Evolutionary conservation across 140 eudicot species (phyloP).

Genomic region (Senecio squalidus): DNA sequence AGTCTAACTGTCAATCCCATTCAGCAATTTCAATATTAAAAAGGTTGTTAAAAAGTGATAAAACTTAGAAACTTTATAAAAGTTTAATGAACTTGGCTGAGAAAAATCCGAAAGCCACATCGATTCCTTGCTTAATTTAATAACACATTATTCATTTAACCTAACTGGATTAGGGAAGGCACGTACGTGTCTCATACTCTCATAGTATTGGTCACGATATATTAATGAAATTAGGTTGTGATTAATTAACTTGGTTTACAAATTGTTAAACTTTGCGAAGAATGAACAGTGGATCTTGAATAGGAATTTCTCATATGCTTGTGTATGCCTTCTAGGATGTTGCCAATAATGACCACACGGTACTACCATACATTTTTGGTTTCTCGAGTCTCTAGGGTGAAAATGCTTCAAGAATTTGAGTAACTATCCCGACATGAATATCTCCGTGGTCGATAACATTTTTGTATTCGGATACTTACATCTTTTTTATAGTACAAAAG

Average conservation of each 20-base stretch:
- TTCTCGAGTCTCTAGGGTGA: neutral
- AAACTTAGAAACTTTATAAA: conserved; percentile 11
- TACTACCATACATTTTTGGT: neutral
- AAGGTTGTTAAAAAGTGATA: conserved; percentile 30
- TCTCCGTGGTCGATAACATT: too few species aligned
- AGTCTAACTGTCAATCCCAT: conserved; percentile 30
- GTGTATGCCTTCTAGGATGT: neutral
- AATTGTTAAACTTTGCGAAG: neutral
- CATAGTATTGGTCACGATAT: neutral
- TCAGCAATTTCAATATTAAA: conserved; percentile 19
- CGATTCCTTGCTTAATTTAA: conserved; percentile 3
- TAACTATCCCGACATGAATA: neutral
- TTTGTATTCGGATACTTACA: too few species aligned
- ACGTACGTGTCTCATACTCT: neutral
- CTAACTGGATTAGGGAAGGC: conserved; percentile 18
- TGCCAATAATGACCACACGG: neutral
- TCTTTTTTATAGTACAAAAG: too few species aligned
- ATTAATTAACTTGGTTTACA: neutral
- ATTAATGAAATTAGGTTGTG: neutral
- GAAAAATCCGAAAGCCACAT: conserved; percentile 17
- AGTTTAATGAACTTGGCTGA: conserved; percentile 22
- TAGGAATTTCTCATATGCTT: neutral
- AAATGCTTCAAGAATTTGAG: neutral
- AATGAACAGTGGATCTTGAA: neutral
- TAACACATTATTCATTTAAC: conserved; percentile 17